Base-by-base conservation (phyloP, 2,329 filamentous ascomycete species). In the Exophiala calicioides region DNA sequence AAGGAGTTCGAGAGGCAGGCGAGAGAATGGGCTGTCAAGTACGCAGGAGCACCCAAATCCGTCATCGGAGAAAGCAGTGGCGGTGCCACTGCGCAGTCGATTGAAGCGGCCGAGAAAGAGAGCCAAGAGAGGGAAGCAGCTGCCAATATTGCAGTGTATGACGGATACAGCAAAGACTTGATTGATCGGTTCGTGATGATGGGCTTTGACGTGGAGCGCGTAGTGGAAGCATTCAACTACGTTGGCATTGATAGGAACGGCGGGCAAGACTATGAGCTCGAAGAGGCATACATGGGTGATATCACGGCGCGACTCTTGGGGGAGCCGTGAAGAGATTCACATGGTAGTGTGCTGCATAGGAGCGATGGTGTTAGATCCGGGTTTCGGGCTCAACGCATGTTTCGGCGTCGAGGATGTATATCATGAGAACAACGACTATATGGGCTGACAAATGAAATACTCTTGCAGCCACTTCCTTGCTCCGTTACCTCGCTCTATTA, bases 241-340 rank as follows among this genome's bases (percentile, higher is more conserved):
- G 84, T 93, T 5, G 86, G 88, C 4, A 90, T 95, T 57, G 87
- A 91, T 53, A 80, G 80, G 13, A 88, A 85, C 58, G 79, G 78
- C 19, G 90, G 90, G 0, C 75, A 84, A 57, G 86, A 93, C 63
- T 93, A 94, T 65, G 84, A 88, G 60, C 73, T 95, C n/a, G 88
- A 94, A 62, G 87, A 93, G 60, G 89, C 85, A 1, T 90, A 90
- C 58, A 88, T 95, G 79, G 89, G 88, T 3, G 90, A 95, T 58
- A 85, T 97, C 53, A 95, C 88, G 0, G 88, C 89, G 13, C 78
- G 86, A 47, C 78, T 97, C 5, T 81, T 96, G 24, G 87, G 87
- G 27, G 90, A 96, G 68, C 78, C 81, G 63, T 84, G 67, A 68
- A 13, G 6, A 13, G 16, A 27, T 16, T 29, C 16, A 5, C 30